phyloP scores from a whole-genome alignment of 164 flowering plant species.

The Piper longum region DNA sequence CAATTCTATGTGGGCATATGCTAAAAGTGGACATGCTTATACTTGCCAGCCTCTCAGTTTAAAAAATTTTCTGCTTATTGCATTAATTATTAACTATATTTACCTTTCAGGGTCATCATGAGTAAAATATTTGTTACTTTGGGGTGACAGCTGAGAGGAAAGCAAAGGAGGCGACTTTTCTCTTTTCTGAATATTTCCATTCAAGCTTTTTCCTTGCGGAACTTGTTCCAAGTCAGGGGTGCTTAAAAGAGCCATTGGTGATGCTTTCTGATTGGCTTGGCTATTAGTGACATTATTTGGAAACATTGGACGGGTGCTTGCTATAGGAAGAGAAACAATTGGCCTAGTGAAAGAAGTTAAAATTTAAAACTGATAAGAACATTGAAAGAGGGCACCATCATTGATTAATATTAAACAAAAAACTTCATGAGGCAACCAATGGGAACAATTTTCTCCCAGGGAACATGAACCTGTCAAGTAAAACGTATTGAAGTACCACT shows the following conservation, averaged over 20 bases:
- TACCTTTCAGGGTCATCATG: constrained; percentile 33
- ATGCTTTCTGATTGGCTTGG: constrained; percentile 13
- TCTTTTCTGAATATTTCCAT: constrained; percentile 35
- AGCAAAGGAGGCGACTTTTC: constrained; percentile 48
- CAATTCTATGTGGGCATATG: no score
- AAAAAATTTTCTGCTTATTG: no score
- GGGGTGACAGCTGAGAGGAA: constrained; percentile 17
- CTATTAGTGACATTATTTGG: constrained; percentile 17
- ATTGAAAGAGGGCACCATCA: background rate
- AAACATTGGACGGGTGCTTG: constrained; percentile 17
- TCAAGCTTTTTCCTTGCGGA: constrained; percentile 4
- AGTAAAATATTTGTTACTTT: constrained; percentile 11
- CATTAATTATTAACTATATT: no score
- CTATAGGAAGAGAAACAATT: constrained; percentile 13
- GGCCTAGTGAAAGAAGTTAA: constrained; percentile 17
- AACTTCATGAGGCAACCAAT: background rate
- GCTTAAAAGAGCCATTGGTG: constrained; percentile 9
- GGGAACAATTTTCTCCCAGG: background rate
- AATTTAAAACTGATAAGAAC: background rate
- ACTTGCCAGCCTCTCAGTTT: background rate
- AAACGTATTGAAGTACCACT: background rate
- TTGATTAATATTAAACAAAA: background rate
- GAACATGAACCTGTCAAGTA: background rate
- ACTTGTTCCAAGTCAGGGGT: constrained; percentile 9
- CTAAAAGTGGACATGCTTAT: background rate